Evolutionary conservation across 2,329 filamentous ascomycete genomes (phyloP), one percentile per base, ranked within the genome.

Genomic region (Chaetomium olivaceum): DNA sequence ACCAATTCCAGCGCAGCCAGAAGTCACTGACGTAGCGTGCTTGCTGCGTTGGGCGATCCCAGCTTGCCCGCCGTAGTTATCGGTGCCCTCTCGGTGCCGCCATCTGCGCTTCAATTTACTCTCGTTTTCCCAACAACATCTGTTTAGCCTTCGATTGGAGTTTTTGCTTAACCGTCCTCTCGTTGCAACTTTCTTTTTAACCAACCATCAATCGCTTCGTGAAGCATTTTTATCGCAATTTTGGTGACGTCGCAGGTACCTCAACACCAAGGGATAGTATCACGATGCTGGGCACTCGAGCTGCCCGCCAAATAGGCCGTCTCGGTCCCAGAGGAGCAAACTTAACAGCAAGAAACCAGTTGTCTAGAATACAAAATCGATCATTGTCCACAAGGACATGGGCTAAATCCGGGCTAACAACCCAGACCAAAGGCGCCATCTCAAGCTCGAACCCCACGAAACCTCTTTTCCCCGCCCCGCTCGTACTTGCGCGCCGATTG

Each of bases 401-500:
- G 8, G 19, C 39, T 23, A n/a, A 50, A 25, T 16, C 64, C 14
- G 23, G 23, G 11, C 29, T 64, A 29, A 58, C 50, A 19, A 21
- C 29, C 14, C 58, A 57, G 21, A 7, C 43, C 31, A 23, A 51
- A 33, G 21, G 25, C 36, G 58, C 51, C 4, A 58, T 57, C 6
- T 4, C 36, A 29, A 31, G 57, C n/a, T n/a, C 33, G 29, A 29
- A 21, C 6, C 27, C 51, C 1, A 43, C 36, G 50, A 62, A 60
- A 36, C 62, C 46, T 3, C 36, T 56, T 31, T 55, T 55, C 19
- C 61, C 70, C 73, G 65, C 70, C 4, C 57, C 36, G 11, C n/a
- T 63, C 7, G 52, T 51, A 27, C 60, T 75, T 61, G 65, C 73
- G 29, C 80, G 82, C 65, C 73, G 74, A 6, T 73, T 87, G 21